Conservation (phyloP, 345 rosid species). For the Cochlearia excelsa region DNA sequence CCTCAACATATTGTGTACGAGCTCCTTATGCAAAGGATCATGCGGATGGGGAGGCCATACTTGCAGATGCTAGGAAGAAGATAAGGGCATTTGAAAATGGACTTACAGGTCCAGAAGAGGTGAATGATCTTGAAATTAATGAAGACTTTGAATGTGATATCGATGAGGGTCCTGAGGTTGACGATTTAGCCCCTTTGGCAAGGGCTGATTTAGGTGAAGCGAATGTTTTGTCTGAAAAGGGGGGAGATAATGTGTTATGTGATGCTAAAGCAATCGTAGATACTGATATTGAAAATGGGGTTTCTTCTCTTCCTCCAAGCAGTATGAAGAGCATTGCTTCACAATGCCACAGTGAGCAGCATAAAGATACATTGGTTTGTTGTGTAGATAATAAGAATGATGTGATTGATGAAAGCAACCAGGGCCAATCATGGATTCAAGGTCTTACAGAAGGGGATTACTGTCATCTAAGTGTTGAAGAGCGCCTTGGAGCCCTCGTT, state of each 20-base stretch:
- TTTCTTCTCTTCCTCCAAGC: too few species aligned
- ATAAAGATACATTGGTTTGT: slow-evolving; percentile 12
- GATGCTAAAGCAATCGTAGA: slow-evolving; percentile 37
- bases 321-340: too few species aligned
- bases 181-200: slow-evolving; percentile 63
- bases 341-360: too few species aligned
- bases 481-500: slow-evolving; percentile 87
- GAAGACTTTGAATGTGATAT: slow-evolving; percentile 88
- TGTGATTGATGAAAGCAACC: slow-evolving; percentile 77
- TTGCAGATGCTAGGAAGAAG: slow-evolving; percentile 86
- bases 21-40: slow-evolving; percentile 93
- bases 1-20: slow-evolving; percentile 95
- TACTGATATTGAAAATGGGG: slow-evolving; percentile 43
- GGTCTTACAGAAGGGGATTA: slow-evolving; percentile 96
- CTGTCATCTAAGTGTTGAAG: slow-evolving; percentile 91
- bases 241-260: slow-evolving; percentile 37
- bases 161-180: slow-evolving; percentile 95
- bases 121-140: slow-evolving; percentile 79
- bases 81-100: slow-evolving; percentile 93
- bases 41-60: slow-evolving; percentile 84
- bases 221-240: slow-evolving; percentile 46
- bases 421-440: slow-evolving; percentile 85
- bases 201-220: slow-evolving; percentile 41
- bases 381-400: slow-evolving; percentile 46
- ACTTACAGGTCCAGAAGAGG: slow-evolving; percentile 74